A percentile compares a stretch with the other conserved stretches of the same genome.
These are phyloP conservation scores for Parastagonospora nodorum DNA, from an alignment of 2,329 filamentous ascomycete species.

Conservation along the genomic window DNA sequence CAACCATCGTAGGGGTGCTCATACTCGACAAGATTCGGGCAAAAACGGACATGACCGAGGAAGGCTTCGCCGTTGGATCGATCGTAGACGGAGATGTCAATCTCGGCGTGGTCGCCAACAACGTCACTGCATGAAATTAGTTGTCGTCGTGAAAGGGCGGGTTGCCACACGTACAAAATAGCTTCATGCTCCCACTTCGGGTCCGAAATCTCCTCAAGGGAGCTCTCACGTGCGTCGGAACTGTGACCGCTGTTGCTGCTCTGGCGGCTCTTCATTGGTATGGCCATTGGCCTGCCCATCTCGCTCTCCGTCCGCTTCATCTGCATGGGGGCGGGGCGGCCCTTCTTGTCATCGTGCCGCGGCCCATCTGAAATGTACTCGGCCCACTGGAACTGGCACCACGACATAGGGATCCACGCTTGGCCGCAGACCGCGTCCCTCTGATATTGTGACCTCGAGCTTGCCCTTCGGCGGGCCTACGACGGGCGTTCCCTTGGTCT, in stretches of 20 bases:
- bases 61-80: slow-evolving; percentile 84
- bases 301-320: slow-evolving; percentile 76
- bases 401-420: slow-evolving; percentile 93
- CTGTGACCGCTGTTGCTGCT: slow-evolving; percentile 93
- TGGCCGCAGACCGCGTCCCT: slow-evolving; percentile 80
- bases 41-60: slow-evolving; percentile 85
- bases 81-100: slow-evolving; percentile 95
- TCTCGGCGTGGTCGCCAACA: slow-evolving; percentile 84
- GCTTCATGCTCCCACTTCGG: slow-evolving; percentile 97
- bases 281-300: slow-evolving; percentile 84
- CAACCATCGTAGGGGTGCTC: slow-evolving; percentile 79
- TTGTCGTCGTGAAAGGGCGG: neutral
- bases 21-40: slow-evolving; percentile 70
- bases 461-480: slow-evolving; percentile 81
- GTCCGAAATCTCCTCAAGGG: slow-evolving; percentile 72
- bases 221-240: slow-evolving; percentile 56
- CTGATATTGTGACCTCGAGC: slow-evolving; percentile 83
- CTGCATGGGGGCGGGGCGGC: slow-evolving; percentile 48
- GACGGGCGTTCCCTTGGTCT: slow-evolving; percentile 58
- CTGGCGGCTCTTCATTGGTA: slow-evolving; percentile 95
- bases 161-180: slow-evolving; percentile 73
- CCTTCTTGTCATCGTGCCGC: slow-evolving; percentile 61
- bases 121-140: slow-evolving; percentile 71
- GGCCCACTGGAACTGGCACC: slow-evolving; percentile 90
- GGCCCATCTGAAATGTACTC: slow-evolving; percentile 93